Percentiles rank a stretch among this genome's conserved stretches.
Conservation (phyloP, 2,329 filamentous ascomycete genomes). For the Ceratocystis cacaofunesta region DNA sequence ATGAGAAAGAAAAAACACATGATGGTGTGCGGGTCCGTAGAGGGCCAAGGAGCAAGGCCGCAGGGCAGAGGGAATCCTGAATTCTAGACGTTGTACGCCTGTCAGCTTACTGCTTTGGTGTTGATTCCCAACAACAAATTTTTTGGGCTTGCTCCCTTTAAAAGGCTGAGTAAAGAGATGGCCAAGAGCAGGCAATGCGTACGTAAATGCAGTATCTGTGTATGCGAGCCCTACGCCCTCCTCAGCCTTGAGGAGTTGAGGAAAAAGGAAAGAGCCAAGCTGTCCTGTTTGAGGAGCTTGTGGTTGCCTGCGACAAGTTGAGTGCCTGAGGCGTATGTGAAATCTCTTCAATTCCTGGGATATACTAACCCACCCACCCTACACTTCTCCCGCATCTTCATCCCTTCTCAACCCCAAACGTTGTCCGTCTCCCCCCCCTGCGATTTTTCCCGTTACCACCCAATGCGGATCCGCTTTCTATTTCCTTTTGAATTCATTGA, state of each 20-base stretch:
- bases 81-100: background rate
- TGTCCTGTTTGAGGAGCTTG: background rate
- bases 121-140: conserved; percentile 6
- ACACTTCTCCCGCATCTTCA: background rate
- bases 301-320: background rate
- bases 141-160: background rate
- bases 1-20: background rate
- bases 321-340: background rate
- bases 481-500: conserved; percentile 13
- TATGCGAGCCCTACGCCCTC: background rate
- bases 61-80: background rate
- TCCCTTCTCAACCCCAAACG: background rate
- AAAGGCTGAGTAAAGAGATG: background rate
- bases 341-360: background rate
- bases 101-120: conserved; percentile 2
- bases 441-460: conserved; percentile 15
- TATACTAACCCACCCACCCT: background rate
- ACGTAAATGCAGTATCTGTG: background rate
- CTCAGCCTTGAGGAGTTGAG: background rate
- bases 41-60: background rate
- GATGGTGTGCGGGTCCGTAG: background rate
- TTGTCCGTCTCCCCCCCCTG: background rate
- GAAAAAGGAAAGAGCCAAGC: background rate
- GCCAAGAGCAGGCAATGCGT: background rate
- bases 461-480: conserved; percentile 12